phyloP scores from a whole-genome alignment of 106 monocot species.

The Allium cepa region DNA sequence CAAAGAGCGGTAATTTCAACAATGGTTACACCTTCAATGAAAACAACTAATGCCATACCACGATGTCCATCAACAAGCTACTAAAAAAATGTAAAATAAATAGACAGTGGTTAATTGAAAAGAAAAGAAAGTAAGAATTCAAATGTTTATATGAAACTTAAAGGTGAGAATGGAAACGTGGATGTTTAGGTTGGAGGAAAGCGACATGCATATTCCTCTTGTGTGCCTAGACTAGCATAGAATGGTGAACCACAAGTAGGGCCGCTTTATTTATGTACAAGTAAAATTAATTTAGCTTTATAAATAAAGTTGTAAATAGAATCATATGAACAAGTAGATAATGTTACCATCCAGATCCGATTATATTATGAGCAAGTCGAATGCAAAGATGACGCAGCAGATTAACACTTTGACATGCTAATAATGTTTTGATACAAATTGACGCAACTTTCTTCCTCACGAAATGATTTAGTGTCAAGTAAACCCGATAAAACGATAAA shows the following conservation, averaged over 20 bases:
- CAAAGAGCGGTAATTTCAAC: conserved; percentile 89
- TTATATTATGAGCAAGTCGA: conserved; percentile 93
- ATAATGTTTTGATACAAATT: no score
- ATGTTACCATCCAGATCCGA: conserved; percentile 90
- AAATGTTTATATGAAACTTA: no score
- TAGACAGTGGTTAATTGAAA: no score
- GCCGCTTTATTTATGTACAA: conserved; percentile 37
- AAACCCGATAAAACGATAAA: no score
- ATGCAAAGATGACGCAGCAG: no score
- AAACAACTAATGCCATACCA: conserved; percentile 70
- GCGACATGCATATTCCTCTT: conserved; percentile 37
- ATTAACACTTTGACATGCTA: no score
- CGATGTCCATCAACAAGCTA: conserved; percentile 77
- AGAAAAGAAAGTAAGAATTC: no score
- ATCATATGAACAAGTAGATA: background rate
- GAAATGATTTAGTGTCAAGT: no score
- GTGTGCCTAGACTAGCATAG: conserved; percentile 22
- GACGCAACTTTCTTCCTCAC: no score
- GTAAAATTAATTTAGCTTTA: conserved; percentile 1
- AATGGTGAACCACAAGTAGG: conserved; percentile 23
- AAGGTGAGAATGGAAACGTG: background rate
- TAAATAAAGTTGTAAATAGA: conserved; percentile 1
- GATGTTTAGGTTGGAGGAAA: background rate
- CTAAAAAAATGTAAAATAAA: conserved; percentile 9
- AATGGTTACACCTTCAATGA: conserved; percentile 91